Conservation (phyloP, 495 filamentous ascomycete genomes). For the Staphylotrichum tortipilum region DNA sequence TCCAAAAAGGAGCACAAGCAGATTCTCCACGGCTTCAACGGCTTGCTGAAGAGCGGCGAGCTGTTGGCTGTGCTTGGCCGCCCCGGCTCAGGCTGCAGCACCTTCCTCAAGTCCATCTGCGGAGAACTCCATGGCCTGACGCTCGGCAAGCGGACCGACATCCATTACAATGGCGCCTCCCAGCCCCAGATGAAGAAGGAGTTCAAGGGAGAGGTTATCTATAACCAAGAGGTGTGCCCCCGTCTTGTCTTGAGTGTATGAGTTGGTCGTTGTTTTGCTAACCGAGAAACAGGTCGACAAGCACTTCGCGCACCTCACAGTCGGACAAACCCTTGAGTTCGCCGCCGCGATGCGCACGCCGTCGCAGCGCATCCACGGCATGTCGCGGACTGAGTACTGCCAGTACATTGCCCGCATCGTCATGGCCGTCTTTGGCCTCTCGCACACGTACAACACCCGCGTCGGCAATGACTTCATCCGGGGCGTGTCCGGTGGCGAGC, state of each 20-base stretch:
- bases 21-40: conserved; percentile 66
- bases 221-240: conserved; percentile 29
- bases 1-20: conserved; percentile 29
- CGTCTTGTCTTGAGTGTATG: too few relatives aligned
- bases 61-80: conserved; percentile 72
- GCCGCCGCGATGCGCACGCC: conserved; percentile 61
- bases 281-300: conserved; percentile 46
- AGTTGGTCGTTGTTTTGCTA: too few relatives aligned
- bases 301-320: conserved; percentile 58
- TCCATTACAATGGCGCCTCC: conserved; percentile 45
- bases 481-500: conserved; percentile 52
- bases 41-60: conserved; percentile 64
- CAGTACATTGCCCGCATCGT: conserved; percentile 60
- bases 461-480: conserved; percentile 79
- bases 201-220: conserved; percentile 58
- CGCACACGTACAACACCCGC: conserved; percentile 54
- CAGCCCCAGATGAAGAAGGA: conserved; percentile 47
- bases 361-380: conserved; percentile 51
- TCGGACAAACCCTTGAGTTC: conserved; percentile 59
- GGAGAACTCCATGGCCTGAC: conserved; percentile 53
- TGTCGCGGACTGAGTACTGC: conserved; percentile 54
- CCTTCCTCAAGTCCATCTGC: conserved; percentile 63
- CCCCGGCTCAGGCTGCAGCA: conserved; percentile 49
- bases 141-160: conserved; percentile 32
- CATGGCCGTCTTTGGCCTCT: conserved; percentile 63